phyloP scores from a whole-genome alignment of 2,329 filamentous ascomycete genomes.

The Coleophoma eucalyptorum region DNA sequence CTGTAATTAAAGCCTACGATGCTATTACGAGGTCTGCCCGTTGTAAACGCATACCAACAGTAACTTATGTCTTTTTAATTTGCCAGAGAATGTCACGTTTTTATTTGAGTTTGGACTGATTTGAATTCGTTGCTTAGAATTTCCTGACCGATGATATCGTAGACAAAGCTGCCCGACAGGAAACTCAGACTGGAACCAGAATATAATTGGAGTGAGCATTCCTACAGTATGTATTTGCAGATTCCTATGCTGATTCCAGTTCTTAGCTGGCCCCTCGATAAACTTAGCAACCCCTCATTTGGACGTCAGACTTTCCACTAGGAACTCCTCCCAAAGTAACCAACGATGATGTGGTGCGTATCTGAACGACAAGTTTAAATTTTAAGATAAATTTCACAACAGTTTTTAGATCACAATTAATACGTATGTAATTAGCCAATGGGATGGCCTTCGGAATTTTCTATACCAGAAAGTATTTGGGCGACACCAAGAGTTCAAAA shows the following conservation, averaged over 20 bases:
- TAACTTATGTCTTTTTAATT: no score
- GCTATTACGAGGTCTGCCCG: no score
- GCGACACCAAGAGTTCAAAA: no score
- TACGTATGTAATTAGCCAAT: slow-evolving; percentile 36
- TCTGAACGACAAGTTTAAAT: background rate
- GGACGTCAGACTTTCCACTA: background rate
- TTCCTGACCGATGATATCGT: background rate
- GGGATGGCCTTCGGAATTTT: slow-evolving; percentile 35
- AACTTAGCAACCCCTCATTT: background rate
- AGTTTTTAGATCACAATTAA: slow-evolving; percentile 23
- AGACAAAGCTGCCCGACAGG: background rate
- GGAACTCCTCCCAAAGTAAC: background rate
- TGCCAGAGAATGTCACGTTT: no score
- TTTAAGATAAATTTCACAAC: background rate
- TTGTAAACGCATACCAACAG: no score
- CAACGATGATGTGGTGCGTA: background rate
- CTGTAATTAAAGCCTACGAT: no score
- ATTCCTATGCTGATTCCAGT: no score
- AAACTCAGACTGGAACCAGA: background rate
- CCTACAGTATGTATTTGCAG: no score
- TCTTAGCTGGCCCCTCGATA: background rate
- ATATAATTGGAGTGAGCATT: background rate
- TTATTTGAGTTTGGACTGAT: no score
- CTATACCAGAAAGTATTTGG: slow-evolving; percentile 20
- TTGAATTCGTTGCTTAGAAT: background rate